Conservation (phyloP, 2,329 filamentous ascomycete species). For the Cladosporium austrohemisphaericum region DNA sequence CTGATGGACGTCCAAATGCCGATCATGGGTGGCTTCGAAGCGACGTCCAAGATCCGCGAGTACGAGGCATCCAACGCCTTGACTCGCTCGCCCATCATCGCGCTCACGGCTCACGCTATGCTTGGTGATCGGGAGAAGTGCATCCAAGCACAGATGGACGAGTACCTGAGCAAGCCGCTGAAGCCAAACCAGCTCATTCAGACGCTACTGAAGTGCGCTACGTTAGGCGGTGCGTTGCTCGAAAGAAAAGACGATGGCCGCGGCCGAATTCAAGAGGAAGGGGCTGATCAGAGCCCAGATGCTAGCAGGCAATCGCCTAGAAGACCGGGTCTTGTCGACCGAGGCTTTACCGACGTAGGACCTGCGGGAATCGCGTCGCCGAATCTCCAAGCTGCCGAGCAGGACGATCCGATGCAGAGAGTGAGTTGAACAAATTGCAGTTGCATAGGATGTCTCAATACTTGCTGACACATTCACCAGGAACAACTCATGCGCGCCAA, state of each 20-base stretch:
- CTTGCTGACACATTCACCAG: slow-evolving; percentile 19
- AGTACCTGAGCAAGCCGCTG: slow-evolving; percentile 93
- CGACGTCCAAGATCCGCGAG: slow-evolving; percentile 92
- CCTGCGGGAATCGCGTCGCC: slow-evolving; percentile 61
- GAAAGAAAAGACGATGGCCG: slow-evolving; percentile 62
- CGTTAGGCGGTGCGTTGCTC: slow-evolving; percentile 76
- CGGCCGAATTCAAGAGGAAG: slow-evolving; percentile 24
- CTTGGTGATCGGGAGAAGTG: slow-evolving; percentile 97
- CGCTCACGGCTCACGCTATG: slow-evolving; percentile 96
- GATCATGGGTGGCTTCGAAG: slow-evolving; percentile 99
- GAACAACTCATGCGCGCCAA: slow-evolving; percentile 28
- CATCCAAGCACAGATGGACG: slow-evolving; percentile 98
- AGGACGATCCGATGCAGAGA: slow-evolving; percentile 57
- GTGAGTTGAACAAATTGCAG: slow-evolving; percentile 38
- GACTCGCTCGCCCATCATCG: slow-evolving; percentile 89
- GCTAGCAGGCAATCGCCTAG: slow-evolving; percentile 25
- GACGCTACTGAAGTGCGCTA: slow-evolving; percentile 94
- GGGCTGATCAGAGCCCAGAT: slow-evolving; percentile 17
- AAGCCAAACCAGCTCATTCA: slow-evolving; percentile 98
- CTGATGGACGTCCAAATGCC: slow-evolving; percentile 99
- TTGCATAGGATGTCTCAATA: slow-evolving; percentile 2
- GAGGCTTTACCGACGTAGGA: slow-evolving; percentile 68
- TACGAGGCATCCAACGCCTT: slow-evolving; percentile 80
- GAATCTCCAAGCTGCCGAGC: slow-evolving; percentile 56
- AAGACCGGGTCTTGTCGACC: slow-evolving; percentile 56